Evolutionary conservation across 2,329 filamentous ascomycete genomes (phyloP).

Genomic region (Stemphylium vesicarium): DNA sequence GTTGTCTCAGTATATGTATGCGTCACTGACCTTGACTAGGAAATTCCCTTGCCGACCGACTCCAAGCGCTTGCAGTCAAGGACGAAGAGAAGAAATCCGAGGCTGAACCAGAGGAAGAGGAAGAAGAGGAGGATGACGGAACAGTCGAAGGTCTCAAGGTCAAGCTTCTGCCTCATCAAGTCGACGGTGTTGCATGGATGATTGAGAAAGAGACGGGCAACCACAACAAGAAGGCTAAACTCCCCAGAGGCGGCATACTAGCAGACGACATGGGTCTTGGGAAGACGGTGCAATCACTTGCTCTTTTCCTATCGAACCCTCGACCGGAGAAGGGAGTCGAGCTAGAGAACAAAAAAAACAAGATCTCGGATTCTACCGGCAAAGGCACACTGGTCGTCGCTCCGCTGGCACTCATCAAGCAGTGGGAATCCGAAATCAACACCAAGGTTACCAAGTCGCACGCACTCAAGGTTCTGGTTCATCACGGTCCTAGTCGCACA

Average conservation of each 20-base stretch:
- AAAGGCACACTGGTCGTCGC: slow-evolving; percentile 91
- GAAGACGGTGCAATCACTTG: slow-evolving; percentile 93
- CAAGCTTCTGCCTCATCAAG: slow-evolving; percentile 88
- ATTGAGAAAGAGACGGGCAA: slow-evolving; percentile 86
- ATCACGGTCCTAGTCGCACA: slow-evolving; percentile 86
- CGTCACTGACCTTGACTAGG: slow-evolving; percentile 2
- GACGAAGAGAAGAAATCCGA: slow-evolving; percentile 60
- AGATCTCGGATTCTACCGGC: slow-evolving; percentile 70
- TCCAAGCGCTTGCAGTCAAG: slow-evolving; percentile 53
- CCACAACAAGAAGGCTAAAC: slow-evolving; percentile 75
- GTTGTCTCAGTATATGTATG: not conserved
- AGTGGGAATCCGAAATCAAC: slow-evolving; percentile 94
- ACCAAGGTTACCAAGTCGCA: slow-evolving; percentile 76
- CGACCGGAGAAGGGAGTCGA: slow-evolving; percentile 63
- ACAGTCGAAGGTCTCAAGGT: slow-evolving; percentile 82
- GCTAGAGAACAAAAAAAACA: slow-evolving; percentile 63
- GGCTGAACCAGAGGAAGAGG: slow-evolving; percentile 44
- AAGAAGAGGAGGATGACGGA: slow-evolving; percentile 63
- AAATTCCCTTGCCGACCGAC: slow-evolving; percentile 52
- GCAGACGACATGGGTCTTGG: slow-evolving; percentile 98
- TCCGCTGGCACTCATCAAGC: slow-evolving; percentile 89
- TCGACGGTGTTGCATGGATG: slow-evolving; percentile 96
- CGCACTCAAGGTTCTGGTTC: slow-evolving; percentile 80
- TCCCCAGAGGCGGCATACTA: slow-evolving; percentile 91
- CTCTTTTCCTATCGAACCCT: slow-evolving; percentile 82